Conservation (phyloP, 2,329 filamentous ascomycete genomes). For the Neonectria sp. region DNA sequence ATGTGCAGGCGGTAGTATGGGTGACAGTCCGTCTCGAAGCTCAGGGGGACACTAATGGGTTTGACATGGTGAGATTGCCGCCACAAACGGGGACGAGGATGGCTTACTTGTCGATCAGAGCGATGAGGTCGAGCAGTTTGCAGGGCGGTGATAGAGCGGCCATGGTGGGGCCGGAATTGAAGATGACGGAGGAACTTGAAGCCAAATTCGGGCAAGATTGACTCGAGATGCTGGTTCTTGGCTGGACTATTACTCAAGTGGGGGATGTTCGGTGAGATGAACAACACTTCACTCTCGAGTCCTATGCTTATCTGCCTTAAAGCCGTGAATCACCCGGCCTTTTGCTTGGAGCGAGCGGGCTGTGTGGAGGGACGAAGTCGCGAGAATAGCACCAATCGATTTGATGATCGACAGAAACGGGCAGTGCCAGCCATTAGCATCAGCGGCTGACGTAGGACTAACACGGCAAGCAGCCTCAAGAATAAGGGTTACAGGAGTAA, state of each 20-base stretch:
- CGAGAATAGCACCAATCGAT: not conserved
- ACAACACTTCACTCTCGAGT: not conserved
- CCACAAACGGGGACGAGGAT: not conserved
- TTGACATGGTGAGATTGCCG: not conserved
- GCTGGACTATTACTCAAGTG: not conserved
- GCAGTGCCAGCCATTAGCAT: not conserved
- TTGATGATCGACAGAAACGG: not conserved
- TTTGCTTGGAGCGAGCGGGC: conserved; percentile 18
- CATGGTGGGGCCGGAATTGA: conserved; percentile 27
- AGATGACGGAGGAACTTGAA: not conserved
- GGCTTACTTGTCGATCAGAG: conserved; percentile 60
- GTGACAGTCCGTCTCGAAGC: conserved; percentile 54
- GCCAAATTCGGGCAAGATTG: conserved; percentile 9
- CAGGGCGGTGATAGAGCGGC: conserved; percentile 36
- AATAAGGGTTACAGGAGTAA: not conserved
- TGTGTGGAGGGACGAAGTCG: not conserved
- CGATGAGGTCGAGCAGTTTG: conserved; percentile 56
- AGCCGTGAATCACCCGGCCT: conserved; percentile 11
- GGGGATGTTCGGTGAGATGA: not conserved
- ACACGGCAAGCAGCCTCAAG: not conserved
- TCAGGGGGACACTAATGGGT: conserved; percentile 61
- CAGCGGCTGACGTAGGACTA: not conserved
- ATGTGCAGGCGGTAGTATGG: conserved; percentile 64
- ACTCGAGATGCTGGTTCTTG: not conserved
- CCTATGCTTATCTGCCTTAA: not conserved